These are phyloP conservation scores for Nicotiana tomentosiformis DNA, from an alignment of 257 asterid genomes.

Conservation along the genomic window DNA sequence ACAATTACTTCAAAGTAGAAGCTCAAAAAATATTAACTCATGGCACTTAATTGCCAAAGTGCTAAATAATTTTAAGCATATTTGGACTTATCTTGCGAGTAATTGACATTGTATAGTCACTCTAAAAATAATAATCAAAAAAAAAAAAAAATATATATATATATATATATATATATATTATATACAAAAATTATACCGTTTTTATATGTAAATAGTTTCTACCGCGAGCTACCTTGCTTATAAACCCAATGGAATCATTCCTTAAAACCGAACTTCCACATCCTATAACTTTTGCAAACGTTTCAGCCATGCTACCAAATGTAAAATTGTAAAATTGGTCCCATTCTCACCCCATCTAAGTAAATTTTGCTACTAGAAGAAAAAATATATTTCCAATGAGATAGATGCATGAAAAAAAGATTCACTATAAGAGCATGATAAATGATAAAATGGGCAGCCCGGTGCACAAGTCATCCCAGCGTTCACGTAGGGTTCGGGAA, in stretches of 20 bases:
- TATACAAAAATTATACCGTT: too few species aligned
- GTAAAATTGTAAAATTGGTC: background rate
- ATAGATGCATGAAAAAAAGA: background rate
- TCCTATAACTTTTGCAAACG: background rate
- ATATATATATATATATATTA: too few species aligned
- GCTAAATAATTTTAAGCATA: too few species aligned
- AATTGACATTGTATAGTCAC: too few species aligned
- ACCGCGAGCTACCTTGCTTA: background rate
- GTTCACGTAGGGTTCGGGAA: too few species aligned
- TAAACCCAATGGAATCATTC: background rate
- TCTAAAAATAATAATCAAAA: too few species aligned
- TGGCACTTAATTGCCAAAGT: background rate
- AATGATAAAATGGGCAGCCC: background rate
- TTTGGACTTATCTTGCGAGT: background rate
- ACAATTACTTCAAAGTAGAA: background rate
- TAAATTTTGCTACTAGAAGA: background rate
- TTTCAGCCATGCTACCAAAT: too few species aligned
- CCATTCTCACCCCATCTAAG: background rate
- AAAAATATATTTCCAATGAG: background rate
- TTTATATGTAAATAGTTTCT: too few species aligned
- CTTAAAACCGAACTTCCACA: background rate
- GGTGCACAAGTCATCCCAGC: too few species aligned
- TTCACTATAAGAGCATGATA: background rate
- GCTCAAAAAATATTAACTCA: background rate
- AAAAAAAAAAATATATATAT: too few species aligned